phyloP scores from a whole-genome alignment of 441 rosid genomes.

The Metrosideros polymorpha region DNA sequence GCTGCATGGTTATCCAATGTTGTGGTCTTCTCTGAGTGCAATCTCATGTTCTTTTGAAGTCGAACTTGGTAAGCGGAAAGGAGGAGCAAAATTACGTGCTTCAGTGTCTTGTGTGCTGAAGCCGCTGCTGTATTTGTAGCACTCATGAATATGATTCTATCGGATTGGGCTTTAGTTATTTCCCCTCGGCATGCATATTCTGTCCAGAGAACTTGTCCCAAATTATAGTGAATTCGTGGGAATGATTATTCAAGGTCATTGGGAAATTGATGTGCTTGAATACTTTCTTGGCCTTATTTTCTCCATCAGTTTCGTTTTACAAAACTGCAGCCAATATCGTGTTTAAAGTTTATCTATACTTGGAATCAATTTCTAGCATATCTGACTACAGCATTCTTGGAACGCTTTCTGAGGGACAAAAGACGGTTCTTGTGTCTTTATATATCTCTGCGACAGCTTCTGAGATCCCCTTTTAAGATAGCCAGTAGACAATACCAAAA shows the following conservation, averaged over 20 bases:
- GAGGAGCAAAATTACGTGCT: background rate
- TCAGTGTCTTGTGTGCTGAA: background rate
- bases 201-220: background rate
- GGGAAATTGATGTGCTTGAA: background rate
- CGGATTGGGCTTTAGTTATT: background rate
- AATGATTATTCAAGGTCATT: background rate
- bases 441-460: background rate
- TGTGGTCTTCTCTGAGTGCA: background rate
- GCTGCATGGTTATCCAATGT: background rate
- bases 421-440: background rate
- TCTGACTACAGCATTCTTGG: background rate
- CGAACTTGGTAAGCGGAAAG: background rate
- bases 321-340: background rate
- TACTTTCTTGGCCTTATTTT: background rate
- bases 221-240: background rate
- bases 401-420: background rate
- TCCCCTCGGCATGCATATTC: background rate
- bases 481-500: background rate
- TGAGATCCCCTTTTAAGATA: background rate
- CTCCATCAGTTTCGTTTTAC: background rate
- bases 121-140: background rate
- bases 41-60: background rate
- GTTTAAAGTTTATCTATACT: background rate
- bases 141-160: background rate
- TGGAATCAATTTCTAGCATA: background rate